Conservation (phyloP, 495 filamentous ascomycete species). For the Cercophora samala region DNA sequence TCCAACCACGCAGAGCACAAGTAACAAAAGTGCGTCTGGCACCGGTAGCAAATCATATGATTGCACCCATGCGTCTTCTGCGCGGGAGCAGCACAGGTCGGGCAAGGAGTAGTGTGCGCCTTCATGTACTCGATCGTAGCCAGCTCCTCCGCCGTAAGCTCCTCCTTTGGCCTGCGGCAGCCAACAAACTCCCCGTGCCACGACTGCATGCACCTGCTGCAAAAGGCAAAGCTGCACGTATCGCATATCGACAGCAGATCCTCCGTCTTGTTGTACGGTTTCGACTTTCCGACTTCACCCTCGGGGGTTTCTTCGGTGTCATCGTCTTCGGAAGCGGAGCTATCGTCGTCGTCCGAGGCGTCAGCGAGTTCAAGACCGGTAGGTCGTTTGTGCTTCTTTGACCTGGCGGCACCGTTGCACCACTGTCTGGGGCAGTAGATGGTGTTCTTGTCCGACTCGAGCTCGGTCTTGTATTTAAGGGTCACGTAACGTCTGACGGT, state of each 20-base stretch:
- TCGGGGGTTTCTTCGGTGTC: slow-evolving; percentile 40
- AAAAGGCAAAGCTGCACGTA: slow-evolving; percentile 90
- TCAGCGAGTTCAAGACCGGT: slow-evolving; percentile 48
- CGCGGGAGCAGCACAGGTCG: slow-evolving; percentile 79
- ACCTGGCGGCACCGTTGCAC: slow-evolving; percentile 89
- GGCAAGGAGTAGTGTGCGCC: slow-evolving; percentile 78
- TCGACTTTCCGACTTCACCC: slow-evolving; percentile 31
- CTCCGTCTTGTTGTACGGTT: slow-evolving; percentile 24
- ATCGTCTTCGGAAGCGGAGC: slow-evolving; percentile 38
- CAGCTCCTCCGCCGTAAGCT: slow-evolving; percentile 77
- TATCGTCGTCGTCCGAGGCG: slow-evolving; percentile 42
- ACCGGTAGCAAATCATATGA: slow-evolving; percentile 93
- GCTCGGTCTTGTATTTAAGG: slow-evolving; percentile 84
- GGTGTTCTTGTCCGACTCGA: slow-evolving; percentile 86
- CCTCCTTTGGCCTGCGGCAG: slow-evolving; percentile 57
- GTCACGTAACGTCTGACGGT: slow-evolving; percentile 80
- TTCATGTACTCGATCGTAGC: slow-evolving; percentile 78
- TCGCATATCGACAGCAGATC: slow-evolving; percentile 74
- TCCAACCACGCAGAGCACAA: slow-evolving; percentile 86
- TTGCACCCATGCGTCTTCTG: slow-evolving; percentile 96
- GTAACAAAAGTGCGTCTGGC: slow-evolving; percentile 92
- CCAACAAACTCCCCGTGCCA: slow-evolving; percentile 84
- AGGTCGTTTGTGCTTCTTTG: slow-evolving; percentile 73
- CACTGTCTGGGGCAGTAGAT: slow-evolving; percentile 92
- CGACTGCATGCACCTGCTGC: slow-evolving; percentile 56